These are phyloP conservation scores for Parastagonospora avenae DNA, from an alignment of 2,329 filamentous ascomycete species.

Conservation along the genomic window DNA sequence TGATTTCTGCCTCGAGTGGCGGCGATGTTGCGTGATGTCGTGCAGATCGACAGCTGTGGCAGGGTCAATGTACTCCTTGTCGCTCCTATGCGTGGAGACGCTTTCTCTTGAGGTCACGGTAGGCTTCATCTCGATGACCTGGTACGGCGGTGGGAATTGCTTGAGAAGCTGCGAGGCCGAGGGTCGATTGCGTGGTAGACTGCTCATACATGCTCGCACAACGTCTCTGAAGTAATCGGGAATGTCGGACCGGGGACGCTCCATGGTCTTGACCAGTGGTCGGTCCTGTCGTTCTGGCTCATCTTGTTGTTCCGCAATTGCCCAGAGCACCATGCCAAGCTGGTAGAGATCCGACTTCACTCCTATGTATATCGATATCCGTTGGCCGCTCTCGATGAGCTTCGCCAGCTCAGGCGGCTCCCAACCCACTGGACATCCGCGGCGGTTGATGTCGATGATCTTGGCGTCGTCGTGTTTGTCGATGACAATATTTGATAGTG, in stretches of 20 bases:
- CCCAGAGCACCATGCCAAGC: conserved; percentile 96
- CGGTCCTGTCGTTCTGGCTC: conserved; percentile 82
- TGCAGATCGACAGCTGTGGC: conserved; percentile 50
- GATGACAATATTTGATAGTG: conserved; percentile 94
- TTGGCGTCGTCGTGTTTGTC: conserved; percentile 83
- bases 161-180: conserved; percentile 73
- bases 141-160: conserved; percentile 34
- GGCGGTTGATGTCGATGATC: conserved; percentile 97
- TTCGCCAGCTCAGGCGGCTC: conserved; percentile 89
- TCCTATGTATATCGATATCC: conserved; percentile 95
- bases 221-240: conserved; percentile 80
- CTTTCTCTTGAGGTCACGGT: conserved; percentile 35
- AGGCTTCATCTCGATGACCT: conserved; percentile 18
- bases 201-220: conserved; percentile 76
- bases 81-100: conserved; percentile 49
- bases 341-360: conserved; percentile 97
- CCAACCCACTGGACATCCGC: conserved; percentile 97
- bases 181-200: conserved; percentile 72
- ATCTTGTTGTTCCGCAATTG: conserved; percentile 82
- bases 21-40: conserved; percentile 46
- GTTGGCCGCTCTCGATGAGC: conserved; percentile 84
- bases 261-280: conserved; percentile 57
- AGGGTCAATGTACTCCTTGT: conserved; percentile 56
- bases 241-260: conserved; percentile 53
- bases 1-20: conserved; percentile 31